A percentile compares a stretch with the other conserved stretches of the same genome.
Conservation (phyloP, 2,329 filamentous ascomycete species). For the Trichoderma sp. region DNA sequence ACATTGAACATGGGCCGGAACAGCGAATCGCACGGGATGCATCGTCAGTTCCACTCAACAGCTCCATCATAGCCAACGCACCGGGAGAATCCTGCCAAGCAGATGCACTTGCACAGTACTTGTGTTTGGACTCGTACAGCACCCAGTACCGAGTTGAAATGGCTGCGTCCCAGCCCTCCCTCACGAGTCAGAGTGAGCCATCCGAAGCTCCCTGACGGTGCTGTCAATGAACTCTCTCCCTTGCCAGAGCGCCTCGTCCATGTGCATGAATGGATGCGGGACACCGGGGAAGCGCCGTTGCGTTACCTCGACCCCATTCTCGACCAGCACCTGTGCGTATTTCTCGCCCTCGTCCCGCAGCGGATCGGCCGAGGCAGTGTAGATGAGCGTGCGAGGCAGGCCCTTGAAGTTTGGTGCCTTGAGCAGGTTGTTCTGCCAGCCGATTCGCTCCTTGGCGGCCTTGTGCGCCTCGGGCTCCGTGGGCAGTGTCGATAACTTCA, state of each 20-base stretch:
- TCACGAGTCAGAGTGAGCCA: constrained; percentile 27
- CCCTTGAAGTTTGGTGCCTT: constrained; percentile 34
- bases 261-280: constrained; percentile 51
- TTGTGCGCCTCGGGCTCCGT: constrained; percentile 18
- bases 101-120: not conserved
- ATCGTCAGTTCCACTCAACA: not conserved
- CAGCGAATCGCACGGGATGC: not conserved
- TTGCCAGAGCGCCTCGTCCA: constrained; percentile 41
- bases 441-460: constrained; percentile 23
- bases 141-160: not conserved
- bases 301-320: constrained; percentile 45
- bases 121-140: not conserved
- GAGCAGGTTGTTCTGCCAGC: constrained; percentile 36
- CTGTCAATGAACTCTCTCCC: constrained; percentile 35
- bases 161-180: not conserved
- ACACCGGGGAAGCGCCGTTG: constrained; percentile 46
- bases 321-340: constrained; percentile 43
- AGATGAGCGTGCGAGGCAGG: constrained; percentile 41
- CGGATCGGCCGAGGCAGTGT: constrained; percentile 45
- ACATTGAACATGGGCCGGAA: not conserved
- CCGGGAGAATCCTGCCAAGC: not conserved
- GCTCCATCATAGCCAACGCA: not conserved
- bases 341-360: constrained; percentile 50
- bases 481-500: constrained; percentile 32
- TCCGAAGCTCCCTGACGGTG: constrained; percentile 34